Evolutionary conservation across 495 filamentous ascomycete genomes (phyloP), one percentile per base, ranked within the genome.

Genomic region (Xylaria longipes): DNA sequence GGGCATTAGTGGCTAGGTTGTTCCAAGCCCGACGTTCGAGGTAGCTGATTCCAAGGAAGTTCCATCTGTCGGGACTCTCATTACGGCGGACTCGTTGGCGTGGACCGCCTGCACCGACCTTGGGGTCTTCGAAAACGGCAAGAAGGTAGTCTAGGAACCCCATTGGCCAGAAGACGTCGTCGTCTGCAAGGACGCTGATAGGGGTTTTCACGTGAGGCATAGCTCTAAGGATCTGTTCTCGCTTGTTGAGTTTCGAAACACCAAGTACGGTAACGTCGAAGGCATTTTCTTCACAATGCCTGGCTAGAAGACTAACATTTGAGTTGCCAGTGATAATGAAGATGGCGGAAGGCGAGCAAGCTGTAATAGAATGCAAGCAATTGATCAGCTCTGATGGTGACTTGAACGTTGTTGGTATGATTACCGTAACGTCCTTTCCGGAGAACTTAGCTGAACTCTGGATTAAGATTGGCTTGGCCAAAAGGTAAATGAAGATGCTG

Each of bases 1-100:
- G 86, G 78, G 92, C 89, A 71, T 93, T 93, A 41, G 93, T 95
- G 12, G 94, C 92, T 56, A 92, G 93, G 78, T 93, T 95, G 80
- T 97, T 94, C 77, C 95, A 97, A 77, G 95, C 96, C 57, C 94
- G 86, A 48, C 94, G 86, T 76, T 94, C 91, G 60, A 97, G 90
- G 77, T 97, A 97, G 41, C 91, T 84, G 33, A 92, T 92, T 2
- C 93, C 93, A 20, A 97, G 86, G 81, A 91, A 97, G 73, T 91
- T 90, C 88, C 87, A 96, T 65, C 4, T 25, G 91, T 78, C 22
- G 85, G 86, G 66, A 88, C 86, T 39, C 79, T 83, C 57, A 39
- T 90, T 84, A 58, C 93, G 89, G 72, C 90, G 91, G 70, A 96
- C 87, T 60, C 92, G 83, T 81, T 97, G 94, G 74, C 91, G 94